A percentile compares a stretch with the other conserved stretches of the same genome.
Conservation (phyloP, 2,329 filamentous ascomycete genomes). For the Alternaria arbusti region DNA sequence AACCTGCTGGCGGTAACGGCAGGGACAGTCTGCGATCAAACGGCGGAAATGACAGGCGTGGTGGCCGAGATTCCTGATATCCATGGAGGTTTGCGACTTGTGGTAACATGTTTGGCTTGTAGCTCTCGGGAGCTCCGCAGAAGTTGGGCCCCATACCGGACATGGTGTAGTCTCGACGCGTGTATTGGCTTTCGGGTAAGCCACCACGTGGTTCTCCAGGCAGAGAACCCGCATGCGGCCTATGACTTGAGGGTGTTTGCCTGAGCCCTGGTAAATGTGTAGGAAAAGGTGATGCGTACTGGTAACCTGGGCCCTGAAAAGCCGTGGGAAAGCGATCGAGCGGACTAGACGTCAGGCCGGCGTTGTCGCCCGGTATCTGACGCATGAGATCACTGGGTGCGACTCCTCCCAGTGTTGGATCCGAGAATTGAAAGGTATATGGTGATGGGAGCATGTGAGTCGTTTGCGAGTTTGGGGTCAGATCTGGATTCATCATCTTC, state of each 20-base stretch:
- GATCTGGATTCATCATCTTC: not conserved
- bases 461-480: not conserved
- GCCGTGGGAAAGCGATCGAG: not conserved
- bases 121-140: not conserved
- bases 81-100: not conserved
- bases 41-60: not conserved
- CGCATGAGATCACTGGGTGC: not conserved
- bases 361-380: not conserved
- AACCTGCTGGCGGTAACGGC: slow-evolving; percentile 24
- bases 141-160: not conserved
- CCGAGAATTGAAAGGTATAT: not conserved
- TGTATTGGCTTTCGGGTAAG: not conserved
- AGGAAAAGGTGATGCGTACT: not conserved
- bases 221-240: not conserved
- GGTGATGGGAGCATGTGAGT: not conserved
- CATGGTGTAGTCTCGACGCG: not conserved
- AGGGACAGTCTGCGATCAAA: not conserved
- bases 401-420: not conserved
- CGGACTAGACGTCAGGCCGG: not conserved
- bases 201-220: not conserved
- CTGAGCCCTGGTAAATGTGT: no score
- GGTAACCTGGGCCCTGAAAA: not conserved
- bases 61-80: not conserved
- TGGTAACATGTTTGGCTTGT: not conserved
- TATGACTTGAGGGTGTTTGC: not conserved